A percentile compares a stretch with the other conserved stretches of the same genome.
These are phyloP conservation scores for Chlorella sp. DNA, from an alignment of 139 green algal genomes.

Conservation along the genomic window DNA sequence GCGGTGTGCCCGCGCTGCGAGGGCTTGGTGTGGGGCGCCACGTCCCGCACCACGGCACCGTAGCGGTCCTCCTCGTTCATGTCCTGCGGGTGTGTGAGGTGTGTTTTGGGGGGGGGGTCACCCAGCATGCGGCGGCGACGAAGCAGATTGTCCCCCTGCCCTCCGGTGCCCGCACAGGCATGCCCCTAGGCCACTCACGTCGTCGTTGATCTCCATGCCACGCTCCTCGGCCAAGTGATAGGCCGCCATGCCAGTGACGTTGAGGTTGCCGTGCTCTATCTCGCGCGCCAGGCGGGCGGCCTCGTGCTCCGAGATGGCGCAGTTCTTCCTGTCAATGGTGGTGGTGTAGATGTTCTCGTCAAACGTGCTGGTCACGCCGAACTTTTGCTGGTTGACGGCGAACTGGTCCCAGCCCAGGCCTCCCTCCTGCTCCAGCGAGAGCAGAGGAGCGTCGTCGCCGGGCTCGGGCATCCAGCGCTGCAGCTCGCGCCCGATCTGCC, in stretches of 20 bases:
- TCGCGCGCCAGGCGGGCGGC: slow-evolving; percentile 72
- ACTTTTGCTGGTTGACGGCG: slow-evolving; percentile 73
- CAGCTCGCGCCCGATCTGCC: slow-evolving; percentile 63
- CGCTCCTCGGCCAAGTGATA: slow-evolving; percentile 79
- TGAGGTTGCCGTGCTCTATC: slow-evolving; percentile 40
- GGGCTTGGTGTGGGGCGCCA: neutral
- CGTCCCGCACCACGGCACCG: slow-evolving; percentile 62
- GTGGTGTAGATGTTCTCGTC: slow-evolving; percentile 57
- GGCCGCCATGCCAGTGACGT: slow-evolving; percentile 31
- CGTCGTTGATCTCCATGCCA: slow-evolving; percentile 49
- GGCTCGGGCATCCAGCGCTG: slow-evolving; percentile 65
- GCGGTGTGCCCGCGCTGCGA: slow-evolving; percentile 8
- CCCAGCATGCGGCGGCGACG: neutral
- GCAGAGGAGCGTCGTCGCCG: slow-evolving; percentile 10
- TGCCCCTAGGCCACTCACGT: slow-evolving; percentile 26
- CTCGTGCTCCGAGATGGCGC: slow-evolving; percentile 59
- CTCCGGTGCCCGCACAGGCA: neutral
- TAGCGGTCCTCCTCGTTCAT: slow-evolving; percentile 85
- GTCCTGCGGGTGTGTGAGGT: too few relatives aligned
- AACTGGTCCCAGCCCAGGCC: slow-evolving; percentile 85
- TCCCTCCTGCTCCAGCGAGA: slow-evolving; percentile 29
- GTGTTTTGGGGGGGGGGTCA: too few relatives aligned
- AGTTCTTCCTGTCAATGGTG: slow-evolving; percentile 35
- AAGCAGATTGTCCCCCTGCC: neutral
- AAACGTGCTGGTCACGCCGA: slow-evolving; percentile 76